These are phyloP conservation scores for Pleurostoma richardsiae DNA, from an alignment of 2,329 filamentous ascomycete genomes.

Conservation along the genomic window DNA sequence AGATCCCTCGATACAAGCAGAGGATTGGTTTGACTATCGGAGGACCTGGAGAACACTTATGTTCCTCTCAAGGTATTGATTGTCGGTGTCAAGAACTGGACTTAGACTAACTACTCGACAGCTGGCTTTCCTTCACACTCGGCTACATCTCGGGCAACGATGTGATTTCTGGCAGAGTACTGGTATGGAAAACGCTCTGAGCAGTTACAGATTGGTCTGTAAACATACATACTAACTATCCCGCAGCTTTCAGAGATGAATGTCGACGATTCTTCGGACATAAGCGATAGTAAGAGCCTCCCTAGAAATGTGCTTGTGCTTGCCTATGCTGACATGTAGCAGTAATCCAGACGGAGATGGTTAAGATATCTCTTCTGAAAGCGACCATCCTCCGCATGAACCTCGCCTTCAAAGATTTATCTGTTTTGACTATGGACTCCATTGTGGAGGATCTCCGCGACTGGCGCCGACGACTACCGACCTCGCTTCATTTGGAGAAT, in stretches of 20 bases:
- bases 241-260: slow-evolving; percentile 6
- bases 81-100: background rate
- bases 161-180: slow-evolving; percentile 10
- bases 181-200: too few relatives aligned
- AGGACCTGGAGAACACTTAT: slow-evolving; percentile 21
- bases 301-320: too few relatives aligned
- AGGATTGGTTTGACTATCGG: slow-evolving; percentile 15
- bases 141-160: slow-evolving; percentile 20
- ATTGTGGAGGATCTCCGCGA: slow-evolving; percentile 19
- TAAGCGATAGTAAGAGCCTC: slow-evolving; percentile 15
- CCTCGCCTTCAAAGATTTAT: slow-evolving; percentile 19
- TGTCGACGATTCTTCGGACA: slow-evolving; percentile 11
- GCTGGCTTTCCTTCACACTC: slow-evolving; percentile 23
- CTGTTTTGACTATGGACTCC: slow-evolving; percentile 15
- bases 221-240: too few relatives aligned
- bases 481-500: slow-evolving; percentile 13
- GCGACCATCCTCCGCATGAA: slow-evolving; percentile 21
- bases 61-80: slow-evolving; percentile 20
- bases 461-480: slow-evolving; percentile 20
- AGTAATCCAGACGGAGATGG: slow-evolving; percentile 22
- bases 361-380: slow-evolving; percentile 21
- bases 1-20: slow-evolving; percentile 3
- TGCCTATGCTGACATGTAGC: background rate
- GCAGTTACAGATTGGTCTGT: too few relatives aligned
- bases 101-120: slow-evolving; percentile 2